Evolutionary conservation across 768 basidiomycete species (phyloP).

Genomic region (Rossbeevera mucosa): DNA sequence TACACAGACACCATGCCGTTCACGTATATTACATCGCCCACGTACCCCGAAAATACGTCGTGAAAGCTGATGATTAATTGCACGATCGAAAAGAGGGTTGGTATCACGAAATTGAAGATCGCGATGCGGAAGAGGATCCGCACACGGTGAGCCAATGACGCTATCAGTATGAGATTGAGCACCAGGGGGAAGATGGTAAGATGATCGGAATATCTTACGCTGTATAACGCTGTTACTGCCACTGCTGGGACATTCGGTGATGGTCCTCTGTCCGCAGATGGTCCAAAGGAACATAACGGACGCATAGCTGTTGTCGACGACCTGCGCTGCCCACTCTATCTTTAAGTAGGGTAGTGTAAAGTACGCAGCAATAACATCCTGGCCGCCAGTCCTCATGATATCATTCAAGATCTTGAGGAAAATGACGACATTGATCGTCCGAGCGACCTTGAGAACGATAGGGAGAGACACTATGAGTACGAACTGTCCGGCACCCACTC

Average conservation of each 20-base stretch:
- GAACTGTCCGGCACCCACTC: conserved; percentile 16
- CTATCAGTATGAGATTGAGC: neutral
- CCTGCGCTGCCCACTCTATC: conserved; percentile 28
- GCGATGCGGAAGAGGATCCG: conserved; percentile 23
- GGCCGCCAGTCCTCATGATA: conserved; percentile 13
- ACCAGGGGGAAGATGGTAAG: too few relatives aligned
- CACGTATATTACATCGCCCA: neutral
- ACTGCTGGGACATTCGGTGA: neutral
- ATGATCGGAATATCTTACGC: neutral
- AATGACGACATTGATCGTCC: conserved; percentile 24
- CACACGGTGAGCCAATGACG: conserved; percentile 2
- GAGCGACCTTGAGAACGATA: conserved; percentile 26
- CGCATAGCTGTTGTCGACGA: conserved; percentile 30
- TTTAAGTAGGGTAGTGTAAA: conserved; percentile 23
- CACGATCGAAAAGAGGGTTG: conserved; percentile 12
- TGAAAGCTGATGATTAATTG: neutral
- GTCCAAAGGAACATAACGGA: conserved; percentile 25
- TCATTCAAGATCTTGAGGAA: conserved; percentile 24
- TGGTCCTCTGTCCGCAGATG: conserved; percentile 1
- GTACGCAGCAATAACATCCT: conserved; percentile 13
- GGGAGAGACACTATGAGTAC: conserved; percentile 19
- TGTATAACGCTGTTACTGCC: neutral
- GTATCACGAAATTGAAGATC: conserved; percentile 25
- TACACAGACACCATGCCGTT: conserved; percentile 3
- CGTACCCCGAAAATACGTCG: neutral